Evolutionary conservation across 2,329 filamentous ascomycete genomes (phyloP).

Genomic region (Xylariaceae sp.): DNA sequence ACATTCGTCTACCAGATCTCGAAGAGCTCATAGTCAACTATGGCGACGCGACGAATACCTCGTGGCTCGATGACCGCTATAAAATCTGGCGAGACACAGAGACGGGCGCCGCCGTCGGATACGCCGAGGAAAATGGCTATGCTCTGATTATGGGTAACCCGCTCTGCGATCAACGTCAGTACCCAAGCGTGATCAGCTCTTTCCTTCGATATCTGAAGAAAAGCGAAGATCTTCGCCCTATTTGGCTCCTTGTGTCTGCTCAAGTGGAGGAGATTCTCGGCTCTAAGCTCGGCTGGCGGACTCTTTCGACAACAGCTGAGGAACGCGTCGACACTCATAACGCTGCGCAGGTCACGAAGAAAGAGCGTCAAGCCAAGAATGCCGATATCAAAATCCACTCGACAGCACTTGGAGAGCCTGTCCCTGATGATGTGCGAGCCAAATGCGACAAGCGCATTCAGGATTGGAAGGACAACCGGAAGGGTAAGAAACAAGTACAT

Average conservation of each 20-base stretch:
- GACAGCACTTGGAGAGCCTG: conserved; percentile 67
- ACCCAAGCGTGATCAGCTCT: conserved; percentile 71
- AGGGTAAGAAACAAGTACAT: conserved; percentile 83
- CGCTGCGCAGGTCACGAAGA: conserved; percentile 66
- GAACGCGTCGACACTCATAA: conserved; percentile 85
- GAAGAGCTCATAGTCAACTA: conserved; percentile 95
- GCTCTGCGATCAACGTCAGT: conserved; percentile 81
- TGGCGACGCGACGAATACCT: conserved; percentile 91
- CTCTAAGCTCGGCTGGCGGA: conserved; percentile 83
- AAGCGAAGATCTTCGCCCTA: conserved; percentile 73
- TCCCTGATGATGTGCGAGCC: conserved; percentile 70
- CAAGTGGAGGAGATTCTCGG: conserved; percentile 81
- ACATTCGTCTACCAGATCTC: conserved; percentile 71
- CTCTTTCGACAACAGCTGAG: conserved; percentile 85
- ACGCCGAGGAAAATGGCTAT: conserved; percentile 75
- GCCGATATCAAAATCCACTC: conserved; percentile 74
- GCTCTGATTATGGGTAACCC: conserved; percentile 88
- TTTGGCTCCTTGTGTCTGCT: conserved; percentile 89
- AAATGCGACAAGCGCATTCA: conserved; percentile 76
- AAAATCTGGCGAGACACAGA: conserved; percentile 81
- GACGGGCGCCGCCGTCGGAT: conserved; percentile 85
- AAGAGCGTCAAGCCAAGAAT: conserved; percentile 75
- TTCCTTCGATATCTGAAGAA: conserved; percentile 80
- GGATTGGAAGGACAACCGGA: conserved; percentile 81
- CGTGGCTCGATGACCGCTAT: conserved; percentile 90